A percentile compares a stretch with the other conserved stretches of the same genome.
These are phyloP conservation scores for Phylloporus rhodoxanthus DNA, from an alignment of 768 basidiomycete species.

Conservation along the genomic window DNA sequence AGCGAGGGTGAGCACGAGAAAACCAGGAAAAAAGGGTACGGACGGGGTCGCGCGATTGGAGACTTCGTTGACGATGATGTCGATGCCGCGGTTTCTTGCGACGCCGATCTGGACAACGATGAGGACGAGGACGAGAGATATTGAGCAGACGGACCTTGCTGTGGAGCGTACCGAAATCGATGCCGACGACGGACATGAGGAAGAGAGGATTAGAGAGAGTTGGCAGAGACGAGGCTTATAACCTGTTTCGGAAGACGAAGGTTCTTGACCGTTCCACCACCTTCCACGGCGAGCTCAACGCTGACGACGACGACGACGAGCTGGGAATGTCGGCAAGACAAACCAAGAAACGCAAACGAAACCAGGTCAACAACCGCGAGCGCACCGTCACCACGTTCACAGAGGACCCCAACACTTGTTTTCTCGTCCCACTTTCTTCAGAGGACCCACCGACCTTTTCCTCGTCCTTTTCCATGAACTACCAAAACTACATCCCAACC, in stretches of 20 bases:
- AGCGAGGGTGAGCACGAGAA: slow-evolving; percentile 1
- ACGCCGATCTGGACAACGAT: slow-evolving; percentile 70
- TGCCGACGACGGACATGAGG: slow-evolving; percentile 86
- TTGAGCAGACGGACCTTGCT: slow-evolving; percentile 55
- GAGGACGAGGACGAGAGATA: not conserved
- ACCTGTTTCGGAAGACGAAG: slow-evolving; percentile 14
- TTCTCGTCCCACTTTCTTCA: slow-evolving; percentile 45
- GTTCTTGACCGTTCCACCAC: slow-evolving; percentile 26
- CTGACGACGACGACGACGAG: not conserved
- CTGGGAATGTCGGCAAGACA: slow-evolving; percentile 49
- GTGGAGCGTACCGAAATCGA: slow-evolving; percentile 87
- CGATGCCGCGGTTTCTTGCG: slow-evolving; percentile 92
- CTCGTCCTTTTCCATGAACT: slow-evolving; percentile 25
- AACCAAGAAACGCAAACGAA: slow-evolving; percentile 61
- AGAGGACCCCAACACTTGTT: slow-evolving; percentile 50
- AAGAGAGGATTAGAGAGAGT: not conserved
- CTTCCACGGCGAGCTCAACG: slow-evolving; percentile 13
- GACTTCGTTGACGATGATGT: slow-evolving; percentile 97
- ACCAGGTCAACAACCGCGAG: slow-evolving; percentile 41
- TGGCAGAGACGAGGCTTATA: slow-evolving; percentile 3
- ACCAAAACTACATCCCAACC: slow-evolving; percentile 23
- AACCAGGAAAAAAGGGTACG: slow-evolving; percentile 28
- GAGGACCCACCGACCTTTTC: slow-evolving; percentile 42
- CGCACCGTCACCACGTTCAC: slow-evolving; percentile 66
- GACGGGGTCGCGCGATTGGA: slow-evolving; percentile 96